phyloP scores from a whole-genome alignment of 1,284 basidiomycete genomes.

The Pisolithus thermaeus region DNA sequence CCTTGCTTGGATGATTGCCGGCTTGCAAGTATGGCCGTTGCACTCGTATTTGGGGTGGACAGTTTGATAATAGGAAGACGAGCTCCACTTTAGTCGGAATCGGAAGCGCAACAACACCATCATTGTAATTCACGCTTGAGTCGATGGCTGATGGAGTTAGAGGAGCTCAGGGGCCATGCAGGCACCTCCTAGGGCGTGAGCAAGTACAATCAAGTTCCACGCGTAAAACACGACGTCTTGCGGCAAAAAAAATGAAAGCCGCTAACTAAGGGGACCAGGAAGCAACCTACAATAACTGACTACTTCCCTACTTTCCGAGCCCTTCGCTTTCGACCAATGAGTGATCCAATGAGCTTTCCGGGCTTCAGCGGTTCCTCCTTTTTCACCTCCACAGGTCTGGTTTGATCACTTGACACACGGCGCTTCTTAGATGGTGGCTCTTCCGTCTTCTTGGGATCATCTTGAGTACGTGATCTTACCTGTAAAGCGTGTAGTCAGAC shows the following conservation, averaged over 20 bases:
- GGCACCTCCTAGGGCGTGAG: too few species aligned
- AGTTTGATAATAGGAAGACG: too few species aligned
- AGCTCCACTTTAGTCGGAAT: too few species aligned
- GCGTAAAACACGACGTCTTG: not conserved
- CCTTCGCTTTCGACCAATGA: conserved; percentile 51
- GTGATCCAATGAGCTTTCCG: conserved; percentile 37
- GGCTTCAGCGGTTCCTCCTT: conserved; percentile 17
- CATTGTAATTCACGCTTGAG: too few species aligned
- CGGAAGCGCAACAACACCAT: too few species aligned
- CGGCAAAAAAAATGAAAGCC: not conserved
- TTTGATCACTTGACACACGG: conserved; percentile 19
- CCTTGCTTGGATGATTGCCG: too few species aligned
- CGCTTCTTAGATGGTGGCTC: conserved; percentile 39
- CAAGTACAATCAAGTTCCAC: not conserved
- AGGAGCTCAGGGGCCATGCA: too few species aligned
- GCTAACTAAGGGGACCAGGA: not conserved
- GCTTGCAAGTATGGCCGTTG: too few species aligned
- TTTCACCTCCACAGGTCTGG: conserved; percentile 13
- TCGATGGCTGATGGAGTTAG: too few species aligned
- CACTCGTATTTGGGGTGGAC: too few species aligned
- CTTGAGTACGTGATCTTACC: conserved; percentile 11
- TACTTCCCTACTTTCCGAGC: conserved; percentile 38
- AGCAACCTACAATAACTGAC: conserved; percentile 7
- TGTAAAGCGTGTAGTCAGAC: conserved; percentile 3
- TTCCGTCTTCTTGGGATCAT: conserved; percentile 10